Evolutionary conservation across 306 rosid species (phyloP), one percentile per base, ranked within the genome.

Genomic region (Arachis hypogaea): DNA sequence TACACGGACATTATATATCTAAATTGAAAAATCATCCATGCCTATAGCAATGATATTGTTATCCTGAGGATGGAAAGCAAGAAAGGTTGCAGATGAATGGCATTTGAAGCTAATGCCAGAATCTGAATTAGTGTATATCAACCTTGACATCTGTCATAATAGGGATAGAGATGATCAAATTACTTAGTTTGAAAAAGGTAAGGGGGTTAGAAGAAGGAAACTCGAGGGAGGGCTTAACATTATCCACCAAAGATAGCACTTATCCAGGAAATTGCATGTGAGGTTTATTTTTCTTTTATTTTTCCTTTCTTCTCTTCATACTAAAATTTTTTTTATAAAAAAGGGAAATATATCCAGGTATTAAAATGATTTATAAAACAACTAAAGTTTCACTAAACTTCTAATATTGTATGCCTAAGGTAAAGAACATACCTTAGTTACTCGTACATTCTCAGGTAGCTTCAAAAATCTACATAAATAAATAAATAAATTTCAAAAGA

Each of bases 21-120:
- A 97, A 86, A 94, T 89, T 11, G 97, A 78, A 42, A 96, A 94
- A 83, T 94, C 98, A 73, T 91, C 98, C 98, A 91, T 94, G 66
- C 98, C 98, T 73, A 94, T 94, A 40, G 98, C 98, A 52, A 92
- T 92, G 73, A 92, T 89, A 81, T 92, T 92, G 78, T 92, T 92
- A 85, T 92, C 98, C 72, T 92, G 96, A 57, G 98, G 98, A 72
- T 92, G 98, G 77, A 92, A 92, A 77, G 98, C 98, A 76, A 92
- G 98, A 83, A 92, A 88, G 14, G 98, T 92, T 77, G 86, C 56
- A 91, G 81, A 80, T 93, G 98, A 76, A 93, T 86, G 50, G 92
- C 98, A 84, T 93, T 91, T 74, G 98, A 89, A 81, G 92, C 96
- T 72, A 93, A 77, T 55, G 97, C 97, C 62, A 93, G 81, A 82